Percentiles rank a stretch among this genome's conserved stretches.
These are phyloP conservation scores for Erigeron philadelphicus DNA, from an alignment of 140 eudicot species.

Conservation along the genomic window DNA sequence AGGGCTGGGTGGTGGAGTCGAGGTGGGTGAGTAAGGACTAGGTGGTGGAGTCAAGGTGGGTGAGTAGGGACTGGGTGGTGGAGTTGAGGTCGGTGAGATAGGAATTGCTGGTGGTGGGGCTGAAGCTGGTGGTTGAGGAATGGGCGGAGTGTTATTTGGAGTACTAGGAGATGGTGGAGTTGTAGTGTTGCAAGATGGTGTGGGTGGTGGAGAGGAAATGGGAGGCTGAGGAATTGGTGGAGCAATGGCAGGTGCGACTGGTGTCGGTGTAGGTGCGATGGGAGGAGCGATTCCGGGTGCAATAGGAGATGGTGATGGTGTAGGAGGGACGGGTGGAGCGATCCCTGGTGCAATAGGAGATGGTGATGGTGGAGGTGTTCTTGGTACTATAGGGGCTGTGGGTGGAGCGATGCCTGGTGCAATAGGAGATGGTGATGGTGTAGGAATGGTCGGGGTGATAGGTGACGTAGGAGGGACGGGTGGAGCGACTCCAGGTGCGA, in stretches of 20 bases:
- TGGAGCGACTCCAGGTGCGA: not conserved
- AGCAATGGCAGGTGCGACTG: not conserved
- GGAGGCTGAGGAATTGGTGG: constrained; percentile 19
- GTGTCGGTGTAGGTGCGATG: not conserved
- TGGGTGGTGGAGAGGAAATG: constrained; percentile 2
- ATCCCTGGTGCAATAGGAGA: no score
- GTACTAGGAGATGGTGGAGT: constrained; percentile 16
- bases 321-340: not conserved
- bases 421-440: not conserved
- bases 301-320: not conserved
- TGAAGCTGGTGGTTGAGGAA: not conserved
- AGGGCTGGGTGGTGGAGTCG: not conserved
- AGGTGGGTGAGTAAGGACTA: not conserved
- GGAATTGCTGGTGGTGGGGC: constrained; percentile 4
- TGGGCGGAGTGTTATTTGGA: not conserved
- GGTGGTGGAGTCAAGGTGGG: constrained; percentile 3
- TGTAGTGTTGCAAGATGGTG: constrained; percentile 20
- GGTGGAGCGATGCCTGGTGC: not conserved
- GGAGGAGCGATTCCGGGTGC: not conserved
- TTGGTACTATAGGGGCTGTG: not conserved
- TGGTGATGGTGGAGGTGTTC: not conserved
- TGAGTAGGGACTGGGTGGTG: not conserved
- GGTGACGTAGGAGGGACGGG: not conserved
- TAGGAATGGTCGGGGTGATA: not conserved
- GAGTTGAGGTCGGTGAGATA: not conserved